Percentiles rank a stretch among this genome's conserved stretches.
Conservation (phyloP, 257 asterid genomes). For the Nicotiana sylvestris region DNA sequence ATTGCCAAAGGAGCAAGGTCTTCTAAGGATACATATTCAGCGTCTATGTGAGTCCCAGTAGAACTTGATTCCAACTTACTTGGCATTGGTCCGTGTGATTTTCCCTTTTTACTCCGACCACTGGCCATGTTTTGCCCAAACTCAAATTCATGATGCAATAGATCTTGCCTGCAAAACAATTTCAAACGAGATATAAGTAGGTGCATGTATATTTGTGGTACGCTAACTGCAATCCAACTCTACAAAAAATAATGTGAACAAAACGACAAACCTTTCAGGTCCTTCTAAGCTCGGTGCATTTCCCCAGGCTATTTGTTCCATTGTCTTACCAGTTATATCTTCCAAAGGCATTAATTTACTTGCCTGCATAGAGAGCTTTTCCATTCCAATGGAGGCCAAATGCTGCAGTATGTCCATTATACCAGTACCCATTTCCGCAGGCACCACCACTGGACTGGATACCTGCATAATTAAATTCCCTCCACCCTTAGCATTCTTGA, state of each 20-base stretch:
- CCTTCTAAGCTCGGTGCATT: conserved; percentile 52
- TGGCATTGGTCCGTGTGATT: conserved; percentile 22
- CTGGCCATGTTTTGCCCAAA: conserved; percentile 20
- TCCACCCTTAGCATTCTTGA: conserved; percentile 54
- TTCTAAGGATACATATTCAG: conserved; percentile 72
- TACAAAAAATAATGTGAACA: not conserved
- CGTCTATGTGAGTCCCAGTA: conserved; percentile 27
- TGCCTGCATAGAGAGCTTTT: conserved; percentile 94
- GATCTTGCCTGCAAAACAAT: conserved; percentile 47
- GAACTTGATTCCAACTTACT: conserved; percentile 31
- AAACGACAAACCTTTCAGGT: conserved; percentile 55
- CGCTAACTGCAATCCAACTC: not conserved
- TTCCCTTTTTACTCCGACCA: conserved; percentile 26
- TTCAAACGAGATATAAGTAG: not conserved
- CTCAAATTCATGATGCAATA: conserved; percentile 33
- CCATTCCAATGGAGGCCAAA: conserved; percentile 82
- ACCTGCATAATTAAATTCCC: conserved; percentile 93
- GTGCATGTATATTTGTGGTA: not conserved
- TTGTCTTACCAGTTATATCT: conserved; percentile 78
- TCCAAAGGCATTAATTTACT: conserved; percentile 86
- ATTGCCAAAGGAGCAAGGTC: conserved; percentile 97
- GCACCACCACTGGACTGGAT: conserved; percentile 87
- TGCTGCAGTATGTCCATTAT: conserved; percentile 79
- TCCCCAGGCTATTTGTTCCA: conserved; percentile 86
- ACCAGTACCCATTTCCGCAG: conserved; percentile 92